Base-by-base conservation (phyloP, 2,329 filamentous ascomycete genomes). In the Clarireedia paspali region DNA sequence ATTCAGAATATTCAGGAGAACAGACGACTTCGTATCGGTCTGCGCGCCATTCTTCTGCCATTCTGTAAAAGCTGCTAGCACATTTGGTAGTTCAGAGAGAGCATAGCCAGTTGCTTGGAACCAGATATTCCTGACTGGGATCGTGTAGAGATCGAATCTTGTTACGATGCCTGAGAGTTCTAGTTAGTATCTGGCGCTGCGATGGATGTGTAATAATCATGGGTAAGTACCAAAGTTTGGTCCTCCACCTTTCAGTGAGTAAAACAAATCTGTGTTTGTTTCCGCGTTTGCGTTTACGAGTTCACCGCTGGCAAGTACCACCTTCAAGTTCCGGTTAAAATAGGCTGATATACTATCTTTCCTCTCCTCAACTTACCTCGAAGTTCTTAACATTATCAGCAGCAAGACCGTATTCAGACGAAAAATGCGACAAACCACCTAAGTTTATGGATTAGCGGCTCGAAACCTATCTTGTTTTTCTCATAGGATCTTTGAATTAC, bases 231-330 rank as follows among this genome's bases (percentile, higher is more conserved):
- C 39, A 24, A 36, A 52, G 12, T 45, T 45, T 75, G 44, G 23
- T 30, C 9, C 56, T 26, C 55, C 47, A 15, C 62, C 55, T 45
- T 57, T 38, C 42, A 56, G 12, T 50, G 71, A 74, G 75, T 74
- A 77, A 64, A 77, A 78, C 2, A 78, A 66, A 46, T 78, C 76
- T 0, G 63, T 24, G 42, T 81, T 73, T 58, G 77, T 70, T 0
- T 63, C 64, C 15, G 71, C 66, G 1, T 74, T 77, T 68, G 70
- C 70, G 0, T 60, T 66, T 4, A 73, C 66, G 15, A 53, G 27
- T 46, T 57, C 38, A 23, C 57, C 57, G 24, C 15, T 34, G 17
- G 39, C 36, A 24, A 50, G 47, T 7, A 40, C 34, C n/a, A 50
- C 23, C 47, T 50, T 6, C 23, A 49, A 6, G 3, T 24, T n/a